Base-by-base conservation (phyloP, 2,329 filamentous ascomycete species). In the Alternaria triticimaculans region DNA sequence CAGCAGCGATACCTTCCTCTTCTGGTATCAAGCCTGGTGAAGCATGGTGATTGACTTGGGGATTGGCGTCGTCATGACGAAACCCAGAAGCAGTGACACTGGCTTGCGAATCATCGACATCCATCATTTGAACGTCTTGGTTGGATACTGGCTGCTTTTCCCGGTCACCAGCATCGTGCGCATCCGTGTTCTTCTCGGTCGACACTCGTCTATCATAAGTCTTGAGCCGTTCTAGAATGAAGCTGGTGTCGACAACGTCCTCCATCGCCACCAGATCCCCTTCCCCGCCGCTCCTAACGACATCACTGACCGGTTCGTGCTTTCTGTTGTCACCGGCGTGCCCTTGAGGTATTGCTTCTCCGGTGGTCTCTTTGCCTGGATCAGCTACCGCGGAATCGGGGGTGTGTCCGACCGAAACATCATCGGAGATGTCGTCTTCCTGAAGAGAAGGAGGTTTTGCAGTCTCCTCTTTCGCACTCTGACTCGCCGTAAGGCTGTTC, bases 301-400 rank as follows among this genome's bases (percentile, higher is more conserved):
- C 5, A 41, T 18, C 37, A 18, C 4, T 18, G 15, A 41, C 37
- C 1, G 3, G 0, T 3, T 6, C 5, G 2, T n/a, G 37, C 15
- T 3, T 41, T n/a, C 0, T 18, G 1, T 41, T 0, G 37, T 6
- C 15, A 1, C 9, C 37, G 3, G 15, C 1, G 9, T 41, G 37
- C 37, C 2, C 9, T 41, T 41, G n/a, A 6, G 9, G 2, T 18
- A 11, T 41, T 41, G 21, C 14, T 3, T 21, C 51, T 44, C 6
- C 4, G 4, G 12, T 6, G 3, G 2, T 6, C 15, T 18, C 12
- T 7, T 25, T 14, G 15, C 6, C 1, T 2, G 21, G 5, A 4
- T 14, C 21, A 5, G 12, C 21, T 18, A 5, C 15, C 2, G 21
- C 10, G 3, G 30, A 0, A 18, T 12, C 5, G 5, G 21, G 10